A percentile compares a stretch with the other conserved stretches of the same genome.
These are phyloP conservation scores for Metschnikowia similis DNA, from an alignment of 805 yeast genomes.

Conservation along the genomic window DNA sequence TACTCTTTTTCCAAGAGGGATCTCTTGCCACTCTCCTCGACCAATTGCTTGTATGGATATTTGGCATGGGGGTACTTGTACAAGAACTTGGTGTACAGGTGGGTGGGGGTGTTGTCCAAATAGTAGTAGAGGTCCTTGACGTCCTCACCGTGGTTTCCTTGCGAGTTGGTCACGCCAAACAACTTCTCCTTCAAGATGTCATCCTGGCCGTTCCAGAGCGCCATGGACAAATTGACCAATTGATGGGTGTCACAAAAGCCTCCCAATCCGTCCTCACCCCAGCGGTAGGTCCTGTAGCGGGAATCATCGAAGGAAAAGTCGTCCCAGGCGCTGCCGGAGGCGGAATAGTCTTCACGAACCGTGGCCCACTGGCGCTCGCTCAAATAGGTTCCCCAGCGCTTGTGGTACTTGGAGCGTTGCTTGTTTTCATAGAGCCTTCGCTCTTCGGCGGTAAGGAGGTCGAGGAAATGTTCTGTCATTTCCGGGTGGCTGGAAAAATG, in stretches of 20 bases:
- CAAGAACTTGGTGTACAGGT: slow-evolving; percentile 84
- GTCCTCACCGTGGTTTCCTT: slow-evolving; percentile 96
- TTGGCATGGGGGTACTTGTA: slow-evolving; percentile 88
- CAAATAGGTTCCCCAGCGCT: slow-evolving; percentile 87
- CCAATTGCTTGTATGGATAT: slow-evolving; percentile 76
- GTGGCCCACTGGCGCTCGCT: slow-evolving; percentile 76
- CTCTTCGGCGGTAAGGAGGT: slow-evolving; percentile 35
- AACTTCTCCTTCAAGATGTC: slow-evolving; percentile 78
- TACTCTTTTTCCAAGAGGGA: slow-evolving; percentile 67
- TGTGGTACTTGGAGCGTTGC: slow-evolving; percentile 55
- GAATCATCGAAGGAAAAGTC: slow-evolving; percentile 85
- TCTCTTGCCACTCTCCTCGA: slow-evolving; percentile 62
- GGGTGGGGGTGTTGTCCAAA: slow-evolving; percentile 88
- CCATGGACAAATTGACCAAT: slow-evolving; percentile 69
- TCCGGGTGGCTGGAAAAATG: background rate
- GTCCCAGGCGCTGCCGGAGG: slow-evolving; percentile 86
- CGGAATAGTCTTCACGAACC: slow-evolving; percentile 84
- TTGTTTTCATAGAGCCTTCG: slow-evolving; percentile 30
- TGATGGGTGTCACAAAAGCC: slow-evolving; percentile 87
- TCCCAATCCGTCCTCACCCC: slow-evolving; percentile 96
- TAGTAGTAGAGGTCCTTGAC: slow-evolving; percentile 84
- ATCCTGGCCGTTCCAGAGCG: slow-evolving; percentile 89
- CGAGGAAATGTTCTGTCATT: slow-evolving; percentile 11
- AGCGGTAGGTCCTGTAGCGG: slow-evolving; percentile 72
- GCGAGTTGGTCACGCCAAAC: slow-evolving; percentile 86